Conservation (phyloP, 208 protist genomes). For the Blastocrithidia nonstop region DNA sequence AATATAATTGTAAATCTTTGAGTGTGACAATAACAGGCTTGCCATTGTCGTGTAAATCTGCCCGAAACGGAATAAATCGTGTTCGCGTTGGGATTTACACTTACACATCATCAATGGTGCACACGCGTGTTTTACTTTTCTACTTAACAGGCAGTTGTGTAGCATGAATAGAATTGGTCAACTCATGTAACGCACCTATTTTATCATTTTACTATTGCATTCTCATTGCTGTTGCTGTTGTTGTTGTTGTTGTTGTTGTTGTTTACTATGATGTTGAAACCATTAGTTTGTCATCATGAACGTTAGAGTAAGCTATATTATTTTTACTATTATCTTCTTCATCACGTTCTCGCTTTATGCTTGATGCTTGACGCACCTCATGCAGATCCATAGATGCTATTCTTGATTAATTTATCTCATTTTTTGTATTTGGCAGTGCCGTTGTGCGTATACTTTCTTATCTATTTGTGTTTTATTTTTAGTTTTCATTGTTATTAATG, state of each 20-base stretch:
- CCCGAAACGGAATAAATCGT: conserved; percentile 53
- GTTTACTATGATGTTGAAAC: neutral
- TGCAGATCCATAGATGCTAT: too few relatives aligned
- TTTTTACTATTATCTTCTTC: too few relatives aligned
- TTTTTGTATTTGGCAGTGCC: too few relatives aligned
- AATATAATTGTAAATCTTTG: conserved; percentile 32
- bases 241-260: neutral
- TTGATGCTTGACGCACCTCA: too few relatives aligned
- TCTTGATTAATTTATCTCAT: too few relatives aligned
- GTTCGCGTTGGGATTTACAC: neutral
- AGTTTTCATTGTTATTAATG: too few relatives aligned
- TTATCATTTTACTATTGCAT: too few relatives aligned
- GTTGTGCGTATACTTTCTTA: too few relatives aligned
- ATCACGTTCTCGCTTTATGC: too few relatives aligned
- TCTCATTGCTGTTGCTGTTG: conserved; percentile 3
- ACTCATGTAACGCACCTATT: too few relatives aligned
- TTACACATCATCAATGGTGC: neutral
- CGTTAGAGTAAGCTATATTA: too few relatives aligned
- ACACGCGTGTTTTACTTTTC: neutral
- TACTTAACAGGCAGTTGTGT: neutral
- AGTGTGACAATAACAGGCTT: conserved; percentile 25
- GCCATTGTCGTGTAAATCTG: conserved; percentile 34
- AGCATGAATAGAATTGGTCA: neutral
- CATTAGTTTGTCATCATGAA: neutral
- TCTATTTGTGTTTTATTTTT: too few relatives aligned